These are phyloP conservation scores for Hanseniaspora thailandica DNA, from an alignment of 805 yeast species.

Conservation along the genomic window DNA sequence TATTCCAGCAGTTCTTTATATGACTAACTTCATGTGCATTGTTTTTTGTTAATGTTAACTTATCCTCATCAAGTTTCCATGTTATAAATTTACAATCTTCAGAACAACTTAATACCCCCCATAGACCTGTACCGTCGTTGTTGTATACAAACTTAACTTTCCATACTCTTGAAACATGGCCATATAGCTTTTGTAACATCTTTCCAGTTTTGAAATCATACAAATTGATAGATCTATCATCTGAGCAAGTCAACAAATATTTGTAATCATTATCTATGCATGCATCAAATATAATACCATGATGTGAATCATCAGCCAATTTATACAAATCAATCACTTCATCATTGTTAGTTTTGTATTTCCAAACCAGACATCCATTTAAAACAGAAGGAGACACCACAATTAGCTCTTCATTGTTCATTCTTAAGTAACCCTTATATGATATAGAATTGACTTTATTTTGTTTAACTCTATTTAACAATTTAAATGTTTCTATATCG, in stretches of 20 bases:
- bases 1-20: conserved; percentile 83
- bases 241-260: conserved; percentile 71
- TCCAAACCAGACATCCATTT: conserved; percentile 80
- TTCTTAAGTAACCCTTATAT: conserved; percentile 70
- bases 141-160: conserved; percentile 44
- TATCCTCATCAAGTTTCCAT: conserved; percentile 43
- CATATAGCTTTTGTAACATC: conserved; percentile 78
- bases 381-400: conserved; percentile 89
- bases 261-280: conserved; percentile 45
- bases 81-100: conserved; percentile 79
- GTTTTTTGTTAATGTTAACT: conserved; percentile 21
- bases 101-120: conserved; percentile 49
- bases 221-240: conserved; percentile 76
- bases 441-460: conserved; percentile 69
- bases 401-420: conserved; percentile 32
- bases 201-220: conserved; percentile 53
- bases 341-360: conserved; percentile 29
- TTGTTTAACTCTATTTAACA: conserved; percentile 27
- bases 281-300: conserved; percentile 84
- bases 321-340: not conserved
- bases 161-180: conserved; percentile 94
- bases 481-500: conserved; percentile 22
- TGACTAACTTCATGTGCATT: conserved; percentile 55
- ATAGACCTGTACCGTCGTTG: conserved; percentile 17
- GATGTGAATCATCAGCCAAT: conserved; percentile 43